Conservation (phyloP, 805 yeast species). For the Teunomyces panamensis region DNA sequence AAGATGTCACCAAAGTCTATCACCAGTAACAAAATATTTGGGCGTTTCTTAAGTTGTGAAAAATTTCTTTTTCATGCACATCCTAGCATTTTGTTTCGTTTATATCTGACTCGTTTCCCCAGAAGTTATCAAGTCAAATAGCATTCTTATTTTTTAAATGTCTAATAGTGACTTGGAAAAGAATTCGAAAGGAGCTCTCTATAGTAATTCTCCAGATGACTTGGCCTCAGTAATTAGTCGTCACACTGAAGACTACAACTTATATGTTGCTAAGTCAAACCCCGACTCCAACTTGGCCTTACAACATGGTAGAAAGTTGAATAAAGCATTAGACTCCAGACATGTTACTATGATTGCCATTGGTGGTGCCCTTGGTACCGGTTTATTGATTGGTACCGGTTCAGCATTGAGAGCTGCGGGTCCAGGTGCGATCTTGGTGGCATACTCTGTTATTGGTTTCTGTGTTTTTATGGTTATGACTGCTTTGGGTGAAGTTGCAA, state of each 20-base stretch:
- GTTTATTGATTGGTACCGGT: slow-evolving; percentile 75
- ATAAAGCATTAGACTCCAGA: slow-evolving; percentile 45
- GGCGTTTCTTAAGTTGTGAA: neutral
- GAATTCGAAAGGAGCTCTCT: slow-evolving; percentile 7
- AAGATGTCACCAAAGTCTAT: neutral
- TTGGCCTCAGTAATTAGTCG: slow-evolving; percentile 33
- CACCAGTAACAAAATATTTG: neutral
- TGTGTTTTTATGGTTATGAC: slow-evolving; percentile 68
- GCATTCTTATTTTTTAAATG: neutral
- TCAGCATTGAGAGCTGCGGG: slow-evolving; percentile 69
- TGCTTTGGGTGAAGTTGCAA: slow-evolving; percentile 66
- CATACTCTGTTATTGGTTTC: slow-evolving; percentile 69
- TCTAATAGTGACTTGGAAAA: slow-evolving; percentile 13
- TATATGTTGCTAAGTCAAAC: slow-evolving; percentile 44
- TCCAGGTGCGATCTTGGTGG: slow-evolving; percentile 60
- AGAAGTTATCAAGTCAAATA: neutral
- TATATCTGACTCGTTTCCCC: neutral
- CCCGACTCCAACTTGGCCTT: slow-evolving; percentile 33
- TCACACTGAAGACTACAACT: slow-evolving; percentile 48
- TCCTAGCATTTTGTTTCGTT: neutral
- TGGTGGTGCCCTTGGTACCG: slow-evolving; percentile 84
- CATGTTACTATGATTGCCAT: slow-evolving; percentile 74
- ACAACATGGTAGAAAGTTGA: slow-evolving; percentile 18
- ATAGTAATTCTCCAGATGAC: slow-evolving; percentile 10
- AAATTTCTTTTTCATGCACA: neutral